Conservation (phyloP, 768 basidiomycete genomes). For the Porpolomopsis calyptriformis region DNA sequence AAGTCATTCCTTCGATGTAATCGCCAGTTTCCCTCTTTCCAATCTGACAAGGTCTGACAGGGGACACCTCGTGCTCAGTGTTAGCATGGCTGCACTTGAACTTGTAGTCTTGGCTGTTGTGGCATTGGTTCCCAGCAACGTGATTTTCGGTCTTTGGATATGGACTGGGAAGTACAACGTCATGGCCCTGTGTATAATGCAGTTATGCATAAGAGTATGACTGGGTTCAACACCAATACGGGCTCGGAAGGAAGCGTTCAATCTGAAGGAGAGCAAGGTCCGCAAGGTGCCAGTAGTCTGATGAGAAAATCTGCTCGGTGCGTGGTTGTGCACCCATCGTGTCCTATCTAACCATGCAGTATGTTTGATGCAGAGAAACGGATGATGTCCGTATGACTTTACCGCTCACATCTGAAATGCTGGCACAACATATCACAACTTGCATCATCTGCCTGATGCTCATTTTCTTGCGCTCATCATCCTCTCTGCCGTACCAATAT, state of each 20-base stretch:
- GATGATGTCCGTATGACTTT: slow-evolving; percentile 85
- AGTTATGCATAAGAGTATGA: slow-evolving; percentile 61
- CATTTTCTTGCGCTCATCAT: slow-evolving; percentile 81
- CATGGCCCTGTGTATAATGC: slow-evolving; percentile 60
- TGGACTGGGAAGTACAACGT: slow-evolving; percentile 77
- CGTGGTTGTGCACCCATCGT: slow-evolving; percentile 6
- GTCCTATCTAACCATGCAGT: background rate
- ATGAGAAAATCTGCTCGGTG: slow-evolving; percentile 90
- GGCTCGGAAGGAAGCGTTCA: slow-evolving; percentile 35
- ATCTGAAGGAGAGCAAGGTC: slow-evolving; percentile 33
- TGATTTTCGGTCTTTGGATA: slow-evolving; percentile 53
- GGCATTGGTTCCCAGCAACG: background rate
- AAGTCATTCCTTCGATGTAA: background rate
- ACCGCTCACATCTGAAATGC: slow-evolving; percentile 63
- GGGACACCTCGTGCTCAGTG: background rate
- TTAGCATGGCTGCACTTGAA: background rate
- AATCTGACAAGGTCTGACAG: background rate
- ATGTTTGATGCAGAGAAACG: slow-evolving; percentile 57
- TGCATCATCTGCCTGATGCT: slow-evolving; percentile 70
- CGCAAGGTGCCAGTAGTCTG: slow-evolving; percentile 75
- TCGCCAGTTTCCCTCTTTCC: background rate
- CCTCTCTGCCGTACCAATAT: slow-evolving; percentile 76
- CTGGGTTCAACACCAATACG: slow-evolving; percentile 86
- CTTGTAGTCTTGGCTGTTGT: background rate
- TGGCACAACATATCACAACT: slow-evolving; percentile 76